Conservation (phyloP, 73 alveolate genomes). For the Paramecium pentaurelia region DNA sequence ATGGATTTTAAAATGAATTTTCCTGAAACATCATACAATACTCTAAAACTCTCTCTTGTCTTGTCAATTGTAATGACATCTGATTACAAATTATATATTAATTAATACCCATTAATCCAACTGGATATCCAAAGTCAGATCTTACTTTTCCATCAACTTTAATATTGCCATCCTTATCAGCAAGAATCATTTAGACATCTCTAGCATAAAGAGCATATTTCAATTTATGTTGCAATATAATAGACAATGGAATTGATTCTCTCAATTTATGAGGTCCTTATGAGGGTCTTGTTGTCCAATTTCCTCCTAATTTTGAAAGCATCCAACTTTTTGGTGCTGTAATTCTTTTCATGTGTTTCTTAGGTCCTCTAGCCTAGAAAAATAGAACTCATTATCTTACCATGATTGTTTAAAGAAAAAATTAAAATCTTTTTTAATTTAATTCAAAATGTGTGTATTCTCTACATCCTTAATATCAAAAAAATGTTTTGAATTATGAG, state of each 20-base stretch:
- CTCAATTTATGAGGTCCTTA: slow-evolving; percentile 98
- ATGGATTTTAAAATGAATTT: slow-evolving; percentile 78
- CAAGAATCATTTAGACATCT: slow-evolving; percentile 82
- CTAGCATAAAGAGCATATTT: slow-evolving; percentile 88
- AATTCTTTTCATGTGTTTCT: slow-evolving; percentile 98
- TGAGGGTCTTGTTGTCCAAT: slow-evolving; percentile 91
- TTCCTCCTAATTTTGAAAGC: slow-evolving; percentile 93
- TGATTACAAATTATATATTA: slow-evolving; percentile 13
- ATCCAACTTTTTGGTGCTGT: slow-evolving; percentile 98
- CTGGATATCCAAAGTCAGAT: slow-evolving; percentile 94
- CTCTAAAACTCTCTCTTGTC: slow-evolving; percentile 94
- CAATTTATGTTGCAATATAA: slow-evolving; percentile 88
- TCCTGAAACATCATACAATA: slow-evolving; percentile 96
- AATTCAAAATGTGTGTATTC: background rate
- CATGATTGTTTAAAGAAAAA: slow-evolving; percentile 13
- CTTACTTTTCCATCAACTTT: slow-evolving; percentile 95
- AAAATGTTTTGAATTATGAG: background rate
- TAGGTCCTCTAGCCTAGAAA: slow-evolving; percentile 95
- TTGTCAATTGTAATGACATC: slow-evolving; percentile 88
- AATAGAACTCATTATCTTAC: background rate
- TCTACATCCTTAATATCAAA: background rate
- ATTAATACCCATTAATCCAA: slow-evolving; percentile 77
- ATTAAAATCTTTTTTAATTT: slow-evolving; percentile 35
- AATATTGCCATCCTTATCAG: slow-evolving; percentile 85
- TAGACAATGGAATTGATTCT: slow-evolving; percentile 93